phyloP scores from a whole-genome alignment of 257 asterid genomes.

The Ligustrum vulgare region DNA sequence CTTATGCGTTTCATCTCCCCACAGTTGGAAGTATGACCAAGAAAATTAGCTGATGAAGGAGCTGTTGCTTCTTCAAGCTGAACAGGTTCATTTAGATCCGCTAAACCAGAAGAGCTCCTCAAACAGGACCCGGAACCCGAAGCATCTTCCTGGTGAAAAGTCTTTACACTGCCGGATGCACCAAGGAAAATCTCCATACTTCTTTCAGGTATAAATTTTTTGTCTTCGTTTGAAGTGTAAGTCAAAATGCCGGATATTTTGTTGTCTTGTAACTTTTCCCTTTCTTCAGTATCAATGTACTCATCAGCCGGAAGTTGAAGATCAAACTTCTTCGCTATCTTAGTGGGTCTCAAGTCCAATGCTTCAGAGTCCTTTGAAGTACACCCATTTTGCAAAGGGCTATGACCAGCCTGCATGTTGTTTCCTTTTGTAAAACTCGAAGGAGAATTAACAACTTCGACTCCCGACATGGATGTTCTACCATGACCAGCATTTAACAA shows the following conservation, averaged over 20 bases:
- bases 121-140: slow-evolving; percentile 45
- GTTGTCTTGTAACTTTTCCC: slow-evolving; percentile 32
- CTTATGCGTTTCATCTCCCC: slow-evolving; percentile 16
- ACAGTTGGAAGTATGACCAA: slow-evolving; percentile 38
- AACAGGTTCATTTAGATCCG: slow-evolving; percentile 86
- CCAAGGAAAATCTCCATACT: slow-evolving; percentile 23
- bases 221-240: slow-evolving; percentile 34
- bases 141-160: slow-evolving; percentile 28
- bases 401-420: slow-evolving; percentile 33
- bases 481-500: slow-evolving; percentile 48
- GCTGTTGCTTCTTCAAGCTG: slow-evolving; percentile 49
- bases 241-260: slow-evolving; percentile 32
- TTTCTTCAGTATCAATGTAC: slow-evolving; percentile 69
- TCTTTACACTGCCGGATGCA: slow-evolving; percentile 5
- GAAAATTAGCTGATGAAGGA: slow-evolving; percentile 47
- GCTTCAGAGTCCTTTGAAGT: slow-evolving; percentile 50
- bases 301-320: slow-evolving; percentile 93
- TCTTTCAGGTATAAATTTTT: slow-evolving; percentile 27
- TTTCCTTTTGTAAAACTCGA: slow-evolving; percentile 66
- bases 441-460: slow-evolving; percentile 45
- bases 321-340: slow-evolving; percentile 78
- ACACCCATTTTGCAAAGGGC: slow-evolving; percentile 47
- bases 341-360: slow-evolving; percentile 72
- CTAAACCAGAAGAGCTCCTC: slow-evolving; percentile 47
- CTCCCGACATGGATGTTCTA: slow-evolving; percentile 19